phyloP scores from a whole-genome alignment of 768 basidiomycete genomes.

The Heimioporus sp. region DNA sequence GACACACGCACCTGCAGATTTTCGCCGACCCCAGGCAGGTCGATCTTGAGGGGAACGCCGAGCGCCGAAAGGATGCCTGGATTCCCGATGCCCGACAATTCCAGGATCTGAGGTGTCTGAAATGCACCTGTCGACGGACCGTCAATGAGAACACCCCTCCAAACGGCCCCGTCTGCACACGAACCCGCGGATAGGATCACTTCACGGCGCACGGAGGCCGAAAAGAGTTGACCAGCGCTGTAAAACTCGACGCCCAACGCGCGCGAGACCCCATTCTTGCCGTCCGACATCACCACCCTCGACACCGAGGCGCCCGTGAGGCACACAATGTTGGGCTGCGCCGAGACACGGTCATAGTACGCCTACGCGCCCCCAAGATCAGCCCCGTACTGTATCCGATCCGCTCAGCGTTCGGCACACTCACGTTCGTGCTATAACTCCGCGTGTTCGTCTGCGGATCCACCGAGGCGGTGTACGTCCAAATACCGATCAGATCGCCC shows the following conservation, averaged over 20 bases:
- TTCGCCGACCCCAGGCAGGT: conserved; percentile 18
- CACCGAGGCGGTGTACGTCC: too few species aligned
- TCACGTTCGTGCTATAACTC: too few species aligned
- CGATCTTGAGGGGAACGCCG: conserved; percentile 3
- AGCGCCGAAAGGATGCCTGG: conserved; percentile 11
- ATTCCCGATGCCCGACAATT: conserved; percentile 18
- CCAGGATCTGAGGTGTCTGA: conserved; percentile 19
- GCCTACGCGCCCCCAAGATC: too few species aligned
- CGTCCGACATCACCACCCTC: conserved; percentile 15
- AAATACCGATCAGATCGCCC: too few species aligned
- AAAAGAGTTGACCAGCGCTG: conserved; percentile 14
- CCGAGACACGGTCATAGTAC: too few species aligned
- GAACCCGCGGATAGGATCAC: conserved; percentile 9
- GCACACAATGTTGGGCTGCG: conserved; percentile 16
- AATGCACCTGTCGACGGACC: conserved; percentile 4
- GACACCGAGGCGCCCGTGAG: conserved; percentile 26
- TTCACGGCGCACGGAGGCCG: background rate
- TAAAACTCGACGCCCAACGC: conserved; percentile 23
- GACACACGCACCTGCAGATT: conserved; percentile 16
- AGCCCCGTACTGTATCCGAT: too few species aligned
- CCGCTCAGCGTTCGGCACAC: too few species aligned
- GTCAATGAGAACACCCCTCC: background rate
- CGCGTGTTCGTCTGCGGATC: too few species aligned
- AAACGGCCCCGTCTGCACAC: background rate
- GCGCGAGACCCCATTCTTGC: background rate